Evolutionary conservation across 2,329 filamentous ascomycete species (phyloP), one percentile per base, ranked within the genome.

Genomic region (Macrophomina tecta): DNA sequence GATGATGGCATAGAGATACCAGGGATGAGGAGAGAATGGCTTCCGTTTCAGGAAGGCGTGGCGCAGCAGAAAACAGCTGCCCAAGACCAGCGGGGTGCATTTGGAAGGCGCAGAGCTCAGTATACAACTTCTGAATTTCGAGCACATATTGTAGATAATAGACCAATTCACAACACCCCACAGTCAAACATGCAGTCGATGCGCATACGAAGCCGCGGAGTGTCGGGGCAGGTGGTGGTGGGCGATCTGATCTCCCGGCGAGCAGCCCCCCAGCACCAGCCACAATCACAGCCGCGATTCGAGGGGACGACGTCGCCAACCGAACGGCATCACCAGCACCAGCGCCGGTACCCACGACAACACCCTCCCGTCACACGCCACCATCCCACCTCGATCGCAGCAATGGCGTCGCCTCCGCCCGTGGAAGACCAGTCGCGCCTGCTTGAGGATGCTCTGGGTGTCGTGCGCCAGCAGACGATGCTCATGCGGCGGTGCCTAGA

Each of bases 401-500:
- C 74, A 74, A 82, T 81, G 79, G 77, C 80, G 76, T 80, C 81
- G 74, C 78, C 82, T 73, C 81, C 82, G 69, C 79, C 82, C 71
- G 81, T 82, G 71, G 82, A 84, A 80, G 82, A 84, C 74, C 82
- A 90, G 87, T 93, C 92, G 75, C 91, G 94, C 76, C 88, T 99
- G 83, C 90, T 99, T 73, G 95, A 99, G 83, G 95, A 99, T 90
- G 95, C 96, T 76, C 85, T 98, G 81, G 89, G 91, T 69, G 94
- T 97, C 63, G 96, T 99, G 81, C 92, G 94, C 82, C 94, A 98
- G 83, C 96, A 99, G 87, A 95, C 94, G 68, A 89, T 90, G 76
- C 87, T 97, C 78, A 99, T 99, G 95, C 93, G 94, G 83, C 94
- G 96, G 84, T 98, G 94, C 76, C 87, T 99, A 69, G 96, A 99